phyloP scores from a whole-genome alignment of 2,329 filamentous ascomycete species.

The Botrytis porri region DNA sequence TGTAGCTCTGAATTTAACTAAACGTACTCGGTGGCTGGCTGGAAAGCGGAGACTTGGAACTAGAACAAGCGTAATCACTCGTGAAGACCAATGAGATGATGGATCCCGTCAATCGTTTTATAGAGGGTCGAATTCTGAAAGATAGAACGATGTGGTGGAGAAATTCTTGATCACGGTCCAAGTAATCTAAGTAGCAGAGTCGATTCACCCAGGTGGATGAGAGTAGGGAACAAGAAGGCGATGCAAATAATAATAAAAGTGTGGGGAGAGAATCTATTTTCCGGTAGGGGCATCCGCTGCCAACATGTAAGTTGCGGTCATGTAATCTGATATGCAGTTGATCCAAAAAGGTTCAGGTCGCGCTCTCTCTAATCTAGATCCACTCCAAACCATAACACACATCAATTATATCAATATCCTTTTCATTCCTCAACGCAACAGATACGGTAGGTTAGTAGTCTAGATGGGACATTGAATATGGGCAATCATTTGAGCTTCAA shows the following conservation, averaged over 20 bases:
- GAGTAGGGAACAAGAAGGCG: background rate
- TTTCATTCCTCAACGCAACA: constrained; percentile 11
- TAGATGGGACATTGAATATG: constrained; percentile 1
- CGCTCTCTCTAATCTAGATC: constrained; percentile 8
- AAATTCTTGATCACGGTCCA: constrained; percentile 11
- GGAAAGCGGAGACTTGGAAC: constrained; percentile 11
- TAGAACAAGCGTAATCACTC: constrained; percentile 7
- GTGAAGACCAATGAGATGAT: constrained; percentile 10
- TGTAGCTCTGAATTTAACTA: constrained; percentile 1
- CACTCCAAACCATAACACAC: constrained; percentile 5
- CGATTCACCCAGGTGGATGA: background rate
- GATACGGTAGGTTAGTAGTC: constrained; percentile 2
- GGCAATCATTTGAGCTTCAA: constrained; percentile 17
- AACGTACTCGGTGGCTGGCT: constrained; percentile 16
- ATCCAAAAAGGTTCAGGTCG: background rate
- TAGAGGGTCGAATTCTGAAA: background rate
- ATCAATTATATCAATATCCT: constrained; percentile 16
- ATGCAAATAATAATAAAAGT: constrained; percentile 10
- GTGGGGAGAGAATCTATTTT: constrained; percentile 17
- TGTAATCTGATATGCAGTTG: constrained; percentile 8
- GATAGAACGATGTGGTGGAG: background rate
- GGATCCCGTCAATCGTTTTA: background rate
- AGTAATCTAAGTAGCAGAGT: constrained; percentile 11
- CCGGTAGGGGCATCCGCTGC: constrained; percentile 16
- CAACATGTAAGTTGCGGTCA: constrained; percentile 11